Evolutionary conservation across 2,329 filamentous ascomycete species (phyloP), one percentile per base, ranked within the genome.

Genomic region (Elsinoe fawcettii): DNA sequence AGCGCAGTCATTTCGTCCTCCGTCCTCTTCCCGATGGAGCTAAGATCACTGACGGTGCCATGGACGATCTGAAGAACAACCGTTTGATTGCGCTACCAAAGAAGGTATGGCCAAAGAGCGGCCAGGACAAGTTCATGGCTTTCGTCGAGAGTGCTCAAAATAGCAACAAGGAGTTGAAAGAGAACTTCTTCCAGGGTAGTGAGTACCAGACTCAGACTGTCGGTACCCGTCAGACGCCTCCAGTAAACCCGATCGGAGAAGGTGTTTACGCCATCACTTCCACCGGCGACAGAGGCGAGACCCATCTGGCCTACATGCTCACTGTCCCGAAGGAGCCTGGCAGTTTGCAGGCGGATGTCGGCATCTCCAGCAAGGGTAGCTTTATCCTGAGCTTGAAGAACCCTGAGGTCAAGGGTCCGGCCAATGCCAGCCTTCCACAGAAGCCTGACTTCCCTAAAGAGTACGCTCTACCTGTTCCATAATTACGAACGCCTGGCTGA

Each of bases 321-420:
- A 95, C 88, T 0, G 78, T 92, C 25, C 89, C 90, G 0, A 73
- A 79, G 2, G 74, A 87, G 59, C 68, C 88, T 1, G 85, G 84
- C 1, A 81, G 89, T 51, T 78, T 93, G 0, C 90, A 95, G 70
- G 76, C 81, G 37, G 84, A 89, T 58, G 77, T 96, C 11, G 90
- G 90, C 0, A 69, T 96, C 5, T 77, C 79, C 37, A 72, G 81
- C 30, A 82, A 85, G 62, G 90, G 88, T 1, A 88, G 86, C 68
- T 95, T 90, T 70, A 80, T 92, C 55, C 71, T 92, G 55, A 88
- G 84, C 62, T 83, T 87, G 27, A 90, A 90, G 73, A 96, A 95
- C 63, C 90, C 90, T 0, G 77, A 85, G 57, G 82, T 79, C 34
- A 77, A 83, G 2, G 82, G 84, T 0, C 88, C 88, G 0, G 75